These are phyloP conservation scores for Marasmius tenuissimus DNA, from an alignment of 1,284 basidiomycete species.

Conservation along the genomic window DNA sequence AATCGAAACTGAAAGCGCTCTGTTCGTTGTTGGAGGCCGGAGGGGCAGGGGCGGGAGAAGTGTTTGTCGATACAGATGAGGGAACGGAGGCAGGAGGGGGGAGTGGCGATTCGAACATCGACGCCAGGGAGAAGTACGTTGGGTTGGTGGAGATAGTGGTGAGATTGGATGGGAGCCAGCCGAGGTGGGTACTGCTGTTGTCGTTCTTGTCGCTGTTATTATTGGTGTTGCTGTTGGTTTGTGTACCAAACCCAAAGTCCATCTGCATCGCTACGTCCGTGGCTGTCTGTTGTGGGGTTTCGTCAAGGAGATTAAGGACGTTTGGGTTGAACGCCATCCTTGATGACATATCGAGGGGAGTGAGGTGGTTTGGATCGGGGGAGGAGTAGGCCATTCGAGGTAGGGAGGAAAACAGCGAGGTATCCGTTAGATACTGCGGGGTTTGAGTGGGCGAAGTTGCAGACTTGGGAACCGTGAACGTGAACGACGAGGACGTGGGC, in stretches of 20 bases:
- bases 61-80: slow-evolving; percentile 16
- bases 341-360: slow-evolving; percentile 62
- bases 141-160: slow-evolving; percentile 79
- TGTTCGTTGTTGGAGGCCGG: slow-evolving; percentile 14
- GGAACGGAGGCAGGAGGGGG: slow-evolving; percentile 16
- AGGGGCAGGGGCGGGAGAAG: too few relatives aligned
- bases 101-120: slow-evolving; percentile 46
- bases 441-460: slow-evolving; percentile 25
- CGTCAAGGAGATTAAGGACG: slow-evolving; percentile 61
- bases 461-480: slow-evolving; percentile 65
- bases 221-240: background rate
- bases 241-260: slow-evolving; percentile 52
- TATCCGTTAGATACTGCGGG: slow-evolving; percentile 7
- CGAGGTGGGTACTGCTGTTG: slow-evolving; percentile 30
- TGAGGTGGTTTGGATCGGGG: slow-evolving; percentile 18
- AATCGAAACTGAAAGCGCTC: slow-evolving; percentile 40
- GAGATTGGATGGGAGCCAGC: slow-evolving; percentile 31
- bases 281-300: slow-evolving; percentile 47
- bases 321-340: slow-evolving; percentile 66
- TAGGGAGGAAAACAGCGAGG: slow-evolving; percentile 23
- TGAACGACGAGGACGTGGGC: slow-evolving; percentile 64
- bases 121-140: slow-evolving; percentile 77
- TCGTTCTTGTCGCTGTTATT: background rate
- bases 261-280: slow-evolving; percentile 59
- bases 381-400: slow-evolving; percentile 14